Percentiles rank a stretch among this genome's conserved stretches.
phyloP scores from a whole-genome alignment of 371 early-diverging fungal species.

The Mortierella sp. region DNA sequence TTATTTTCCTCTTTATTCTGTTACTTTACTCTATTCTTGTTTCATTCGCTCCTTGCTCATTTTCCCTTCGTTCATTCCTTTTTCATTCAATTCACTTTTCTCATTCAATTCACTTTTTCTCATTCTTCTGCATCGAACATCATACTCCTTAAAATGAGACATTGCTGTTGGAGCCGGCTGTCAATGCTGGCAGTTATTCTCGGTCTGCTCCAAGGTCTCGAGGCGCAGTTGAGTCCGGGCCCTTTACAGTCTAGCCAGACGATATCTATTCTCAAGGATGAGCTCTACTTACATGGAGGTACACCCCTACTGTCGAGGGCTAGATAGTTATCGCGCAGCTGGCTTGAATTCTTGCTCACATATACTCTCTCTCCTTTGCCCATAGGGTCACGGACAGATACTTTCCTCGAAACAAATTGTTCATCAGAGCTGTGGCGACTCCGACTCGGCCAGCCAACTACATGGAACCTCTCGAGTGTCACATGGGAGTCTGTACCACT shows the following conservation, averaged over 20 bases:
- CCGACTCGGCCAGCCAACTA: slow-evolving; percentile 26
- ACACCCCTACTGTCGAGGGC: slow-evolving; percentile 2
- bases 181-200: slow-evolving; percentile 20
- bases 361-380: background rate
- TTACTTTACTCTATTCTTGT: background rate
- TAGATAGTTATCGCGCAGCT: background rate
- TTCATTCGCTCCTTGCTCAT: background rate
- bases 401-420: slow-evolving; percentile 35
- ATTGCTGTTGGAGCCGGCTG: slow-evolving; percentile 19
- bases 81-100: background rate
- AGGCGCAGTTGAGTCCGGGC: slow-evolving; percentile 38
- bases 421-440: slow-evolving; percentile 41
- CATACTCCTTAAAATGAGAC: slow-evolving; percentile 19
- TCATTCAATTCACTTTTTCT: background rate
- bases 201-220: slow-evolving; percentile 21
- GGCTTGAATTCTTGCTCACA: background rate
- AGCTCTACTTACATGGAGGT: slow-evolving; percentile 56
- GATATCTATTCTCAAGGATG: slow-evolving; percentile 48
- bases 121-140: background rate
- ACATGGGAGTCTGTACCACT: slow-evolving; percentile 38
- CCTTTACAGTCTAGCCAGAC: slow-evolving; percentile 42
- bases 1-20: background rate
- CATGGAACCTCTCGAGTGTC: slow-evolving; percentile 42
- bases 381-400: slow-evolving; percentile 35
- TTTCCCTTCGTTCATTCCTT: background rate